phyloP scores from a whole-genome alignment of 331 rosid genomes.

The Arachis monticola region DNA sequence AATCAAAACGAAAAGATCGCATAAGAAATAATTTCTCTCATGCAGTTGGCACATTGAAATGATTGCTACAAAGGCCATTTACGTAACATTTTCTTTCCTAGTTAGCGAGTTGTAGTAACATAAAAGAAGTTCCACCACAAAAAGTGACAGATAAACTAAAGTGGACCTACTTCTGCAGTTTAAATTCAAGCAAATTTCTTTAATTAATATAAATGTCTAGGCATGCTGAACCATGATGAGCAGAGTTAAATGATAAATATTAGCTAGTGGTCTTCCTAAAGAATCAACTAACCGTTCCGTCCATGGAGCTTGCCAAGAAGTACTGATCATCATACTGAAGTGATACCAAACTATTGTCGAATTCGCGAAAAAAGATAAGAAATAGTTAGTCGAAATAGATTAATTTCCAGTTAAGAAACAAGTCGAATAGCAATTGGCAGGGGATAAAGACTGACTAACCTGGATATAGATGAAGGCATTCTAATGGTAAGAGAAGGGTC shows the following conservation, averaged over 20 bases:
- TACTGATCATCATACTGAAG: conserved; percentile 84
- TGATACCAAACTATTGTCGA: conserved; percentile 64
- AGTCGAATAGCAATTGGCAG: conserved; percentile 10
- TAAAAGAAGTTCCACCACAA: conserved; percentile 8
- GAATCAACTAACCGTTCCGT: conserved; percentile 80
- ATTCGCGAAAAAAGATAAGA: conserved; percentile 32
- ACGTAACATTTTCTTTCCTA: not conserved
- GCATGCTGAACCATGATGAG: conserved; percentile 25
- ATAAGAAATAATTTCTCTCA: conserved; percentile 14
- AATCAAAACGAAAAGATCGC: conserved; percentile 28
- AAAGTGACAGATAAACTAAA: not conserved
- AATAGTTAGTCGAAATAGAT: conserved; percentile 29
- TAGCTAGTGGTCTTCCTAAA: conserved; percentile 17
- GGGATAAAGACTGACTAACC: conserved; percentile 57
- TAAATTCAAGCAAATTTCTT: not conserved
- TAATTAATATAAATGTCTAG: conserved; percentile 17
- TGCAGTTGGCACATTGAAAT: conserved; percentile 9
- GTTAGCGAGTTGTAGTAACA: conserved; percentile 28
- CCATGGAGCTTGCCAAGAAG: conserved; percentile 96
- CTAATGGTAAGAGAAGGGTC: conserved; percentile 60
- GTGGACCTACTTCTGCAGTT: not conserved
- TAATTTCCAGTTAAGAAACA: not conserved
- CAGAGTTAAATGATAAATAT: conserved; percentile 2
- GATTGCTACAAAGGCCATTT: conserved; percentile 23
- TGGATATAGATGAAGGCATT: conserved; percentile 87